Conservation (phyloP, 2,329 filamentous ascomycete species). For the Colletotrichum sublineola region DNA sequence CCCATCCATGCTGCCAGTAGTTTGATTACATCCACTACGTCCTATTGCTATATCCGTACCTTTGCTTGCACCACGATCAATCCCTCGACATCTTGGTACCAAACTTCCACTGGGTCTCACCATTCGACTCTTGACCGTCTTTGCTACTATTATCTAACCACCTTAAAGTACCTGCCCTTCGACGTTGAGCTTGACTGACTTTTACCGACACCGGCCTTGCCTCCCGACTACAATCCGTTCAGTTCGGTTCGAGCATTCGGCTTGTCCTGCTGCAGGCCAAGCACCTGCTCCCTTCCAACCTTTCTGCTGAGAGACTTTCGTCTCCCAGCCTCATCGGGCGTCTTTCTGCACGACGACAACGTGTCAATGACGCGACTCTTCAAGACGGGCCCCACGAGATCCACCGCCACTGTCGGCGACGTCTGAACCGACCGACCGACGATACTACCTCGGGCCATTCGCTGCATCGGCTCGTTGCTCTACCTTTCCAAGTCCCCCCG, state of each 20-base stretch:
- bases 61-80: neutral
- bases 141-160: neutral
- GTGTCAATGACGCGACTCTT: slow-evolving; percentile 28
- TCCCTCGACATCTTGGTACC: neutral
- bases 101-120: neutral
- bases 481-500: neutral
- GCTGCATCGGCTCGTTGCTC: neutral
- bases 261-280: neutral
- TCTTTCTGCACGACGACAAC: slow-evolving; percentile 5
- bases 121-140: neutral
- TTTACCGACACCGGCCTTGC: neutral
- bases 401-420: neutral
- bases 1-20: neutral
- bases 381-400: slow-evolving; percentile 1
- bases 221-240: slow-evolving; percentile 1
- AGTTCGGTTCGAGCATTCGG: neutral
- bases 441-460: neutral
- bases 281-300: neutral
- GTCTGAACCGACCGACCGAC: slow-evolving; percentile 1
- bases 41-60: neutral
- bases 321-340: neutral
- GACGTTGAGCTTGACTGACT: neutral
- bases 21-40: slow-evolving; percentile 13
- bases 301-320: neutral
- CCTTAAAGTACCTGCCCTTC: neutral